Evolutionary conservation across 169 alveolate species (phyloP).

Genomic region (Pseudocohnilembus persalinus): DNA sequence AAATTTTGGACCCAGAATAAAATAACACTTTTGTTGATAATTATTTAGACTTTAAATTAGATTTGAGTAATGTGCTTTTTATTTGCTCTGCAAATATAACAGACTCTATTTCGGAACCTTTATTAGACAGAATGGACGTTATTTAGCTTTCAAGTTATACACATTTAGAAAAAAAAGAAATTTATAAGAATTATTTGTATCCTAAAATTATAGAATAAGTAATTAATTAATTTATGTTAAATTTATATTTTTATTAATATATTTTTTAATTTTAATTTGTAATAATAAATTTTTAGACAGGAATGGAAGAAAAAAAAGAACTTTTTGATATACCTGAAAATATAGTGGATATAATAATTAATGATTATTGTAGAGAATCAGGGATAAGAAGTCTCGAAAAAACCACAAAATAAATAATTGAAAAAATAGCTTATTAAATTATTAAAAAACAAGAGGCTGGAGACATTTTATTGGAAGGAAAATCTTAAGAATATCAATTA

Average conservation of each 20-base stretch:
- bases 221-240: no score
- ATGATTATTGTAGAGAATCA: constrained; percentile 94
- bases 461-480: no score
- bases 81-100: constrained; percentile 93
- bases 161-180: constrained; percentile 84
- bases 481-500: background rate
- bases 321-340: constrained; percentile 40
- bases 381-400: constrained; percentile 91
- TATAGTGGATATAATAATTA: constrained; percentile 62
- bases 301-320: background rate
- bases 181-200: constrained; percentile 83
- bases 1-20: constrained; percentile 92
- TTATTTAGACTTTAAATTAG: constrained; percentile 79
- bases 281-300: no score
- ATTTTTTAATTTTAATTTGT: no score
- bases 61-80: constrained; percentile 90
- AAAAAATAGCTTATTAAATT: constrained; percentile 81
- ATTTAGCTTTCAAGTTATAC: constrained; percentile 91
- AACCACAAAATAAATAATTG: constrained; percentile 81
- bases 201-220: constrained; percentile 83
- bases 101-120: constrained; percentile 88
- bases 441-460: no score
- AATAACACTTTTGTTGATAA: constrained; percentile 66
- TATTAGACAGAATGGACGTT: constrained; percentile 94
- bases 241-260: no score